Evolutionary conservation across 2,329 filamentous ascomycete genomes (phyloP).

Genomic region (Hawksworthiomyces lignivorus): DNA sequence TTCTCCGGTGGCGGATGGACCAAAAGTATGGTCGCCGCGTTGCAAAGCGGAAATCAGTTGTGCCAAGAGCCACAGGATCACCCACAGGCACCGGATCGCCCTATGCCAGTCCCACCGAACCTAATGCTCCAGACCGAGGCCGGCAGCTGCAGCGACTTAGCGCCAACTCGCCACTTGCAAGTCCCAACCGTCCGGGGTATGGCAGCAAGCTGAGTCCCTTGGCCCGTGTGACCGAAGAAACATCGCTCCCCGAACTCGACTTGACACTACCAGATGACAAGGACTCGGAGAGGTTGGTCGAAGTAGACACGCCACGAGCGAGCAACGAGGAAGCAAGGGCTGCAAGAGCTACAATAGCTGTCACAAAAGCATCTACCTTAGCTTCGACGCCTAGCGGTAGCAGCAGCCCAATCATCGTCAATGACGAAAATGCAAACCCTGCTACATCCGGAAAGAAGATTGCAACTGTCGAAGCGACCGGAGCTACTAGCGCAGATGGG

Average conservation of each 20-base stretch:
- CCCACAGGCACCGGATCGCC: constrained; percentile 46
- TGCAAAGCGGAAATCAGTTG: constrained; percentile 46
- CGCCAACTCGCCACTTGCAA: constrained; percentile 54
- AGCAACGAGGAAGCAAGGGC: constrained; percentile 41
- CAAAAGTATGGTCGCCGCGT: constrained; percentile 78
- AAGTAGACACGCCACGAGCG: constrained; percentile 46
- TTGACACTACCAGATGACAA: constrained; percentile 27
- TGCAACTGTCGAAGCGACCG: not conserved
- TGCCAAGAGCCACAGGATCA: constrained; percentile 31
- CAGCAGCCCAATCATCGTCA: constrained; percentile 6
- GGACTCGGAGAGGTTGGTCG: constrained; percentile 43
- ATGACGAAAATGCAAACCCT: constrained; percentile 5
- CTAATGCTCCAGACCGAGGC: constrained; percentile 53
- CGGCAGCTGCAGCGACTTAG: constrained; percentile 64
- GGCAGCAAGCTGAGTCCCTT: constrained; percentile 64
- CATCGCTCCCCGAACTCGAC: constrained; percentile 28
- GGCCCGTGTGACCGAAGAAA: constrained; percentile 67
- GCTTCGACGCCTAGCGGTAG: not conserved
- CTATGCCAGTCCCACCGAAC: constrained; percentile 59
- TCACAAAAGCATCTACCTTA: not conserved
- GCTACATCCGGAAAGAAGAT: not conserved
- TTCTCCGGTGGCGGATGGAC: constrained; percentile 89
- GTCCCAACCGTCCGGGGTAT: constrained; percentile 57
- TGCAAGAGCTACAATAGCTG: too few species aligned
- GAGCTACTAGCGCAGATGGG: constrained; percentile 37